Conservation (phyloP, 2,329 filamentous ascomycete genomes). For the Nemania serpens region DNA sequence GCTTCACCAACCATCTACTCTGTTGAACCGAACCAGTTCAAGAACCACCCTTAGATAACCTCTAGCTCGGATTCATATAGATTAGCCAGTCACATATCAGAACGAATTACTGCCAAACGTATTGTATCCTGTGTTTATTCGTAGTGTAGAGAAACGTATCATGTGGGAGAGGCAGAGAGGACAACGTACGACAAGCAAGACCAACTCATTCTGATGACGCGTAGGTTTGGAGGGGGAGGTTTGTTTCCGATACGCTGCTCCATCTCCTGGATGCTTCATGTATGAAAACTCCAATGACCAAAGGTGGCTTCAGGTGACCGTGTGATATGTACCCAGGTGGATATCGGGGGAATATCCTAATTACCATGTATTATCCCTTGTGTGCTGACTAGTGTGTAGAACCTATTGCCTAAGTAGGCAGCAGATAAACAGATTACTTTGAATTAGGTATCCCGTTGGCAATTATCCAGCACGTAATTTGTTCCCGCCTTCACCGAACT, state of each 20-base stretch:
- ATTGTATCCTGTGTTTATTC: not conserved
- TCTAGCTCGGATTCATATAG: not conserved
- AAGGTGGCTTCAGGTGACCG: not conserved
- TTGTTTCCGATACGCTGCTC: constrained; percentile 24
- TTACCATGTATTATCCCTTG: constrained; percentile 6
- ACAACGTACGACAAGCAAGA: not conserved
- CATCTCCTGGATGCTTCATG: not conserved
- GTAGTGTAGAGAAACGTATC: not conserved
- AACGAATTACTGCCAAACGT: not conserved
- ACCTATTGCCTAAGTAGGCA: not conserved
- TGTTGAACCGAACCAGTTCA: not conserved
- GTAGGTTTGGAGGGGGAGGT: constrained; percentile 3
- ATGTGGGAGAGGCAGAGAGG: not conserved
- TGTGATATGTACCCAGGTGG: not conserved
- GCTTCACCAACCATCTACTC: not conserved
- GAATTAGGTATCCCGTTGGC: not conserved
- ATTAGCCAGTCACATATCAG: not conserved
- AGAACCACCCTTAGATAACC: not conserved
- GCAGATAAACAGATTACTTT: constrained; percentile 1
- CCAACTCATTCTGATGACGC: constrained; percentile 1
- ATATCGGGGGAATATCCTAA: not conserved
- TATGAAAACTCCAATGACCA: not conserved
- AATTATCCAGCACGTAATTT: constrained; percentile 1
- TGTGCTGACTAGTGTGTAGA: not conserved
- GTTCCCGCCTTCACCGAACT: not conserved